A percentile compares a stretch with the other conserved stretches of the same genome.
Conservation (phyloP, 164 flowering plant species). For the Saururus chinensis region DNA sequence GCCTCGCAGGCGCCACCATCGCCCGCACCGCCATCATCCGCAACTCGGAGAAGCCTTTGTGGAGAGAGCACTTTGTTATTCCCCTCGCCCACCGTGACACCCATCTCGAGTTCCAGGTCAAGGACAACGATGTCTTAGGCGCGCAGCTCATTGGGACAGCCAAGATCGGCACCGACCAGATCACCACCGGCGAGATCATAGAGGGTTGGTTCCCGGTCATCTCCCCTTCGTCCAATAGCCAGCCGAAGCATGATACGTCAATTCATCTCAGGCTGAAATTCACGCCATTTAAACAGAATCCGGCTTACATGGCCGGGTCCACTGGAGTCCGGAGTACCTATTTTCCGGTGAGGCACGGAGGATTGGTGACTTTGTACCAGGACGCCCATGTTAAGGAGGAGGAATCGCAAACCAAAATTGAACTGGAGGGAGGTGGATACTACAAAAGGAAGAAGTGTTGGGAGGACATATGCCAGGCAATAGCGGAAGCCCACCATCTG, state of each 20-base stretch:
- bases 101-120: slow-evolving; percentile 51
- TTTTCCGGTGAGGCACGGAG: slow-evolving; percentile 56
- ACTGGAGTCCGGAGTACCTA: slow-evolving; percentile 42
- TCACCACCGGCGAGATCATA: slow-evolving; percentile 34
- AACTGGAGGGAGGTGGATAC: slow-evolving; percentile 35
- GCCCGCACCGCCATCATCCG: slow-evolving; percentile 56
- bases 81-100: slow-evolving; percentile 51
- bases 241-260: slow-evolving; percentile 37
- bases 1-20: slow-evolving; percentile 52
- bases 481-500: slow-evolving; percentile 87
- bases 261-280: slow-evolving; percentile 36
- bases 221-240: slow-evolving; percentile 21
- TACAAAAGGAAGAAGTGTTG: slow-evolving; percentile 57
- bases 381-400: slow-evolving; percentile 57
- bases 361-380: slow-evolving; percentile 48
- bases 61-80: slow-evolving; percentile 52
- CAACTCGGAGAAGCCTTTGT: slow-evolving; percentile 47
- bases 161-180: slow-evolving; percentile 25
- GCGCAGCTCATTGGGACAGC: slow-evolving; percentile 57
- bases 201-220: slow-evolving; percentile 38
- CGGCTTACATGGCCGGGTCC: slow-evolving; percentile 28
- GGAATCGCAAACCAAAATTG: slow-evolving; percentile 31
- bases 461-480: slow-evolving; percentile 94
- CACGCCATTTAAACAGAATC: slow-evolving; percentile 35
- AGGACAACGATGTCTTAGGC: slow-evolving; percentile 74